Base-by-base conservation (phyloP, 73 alveolate species). In the Paramecium bursaria region DNA sequence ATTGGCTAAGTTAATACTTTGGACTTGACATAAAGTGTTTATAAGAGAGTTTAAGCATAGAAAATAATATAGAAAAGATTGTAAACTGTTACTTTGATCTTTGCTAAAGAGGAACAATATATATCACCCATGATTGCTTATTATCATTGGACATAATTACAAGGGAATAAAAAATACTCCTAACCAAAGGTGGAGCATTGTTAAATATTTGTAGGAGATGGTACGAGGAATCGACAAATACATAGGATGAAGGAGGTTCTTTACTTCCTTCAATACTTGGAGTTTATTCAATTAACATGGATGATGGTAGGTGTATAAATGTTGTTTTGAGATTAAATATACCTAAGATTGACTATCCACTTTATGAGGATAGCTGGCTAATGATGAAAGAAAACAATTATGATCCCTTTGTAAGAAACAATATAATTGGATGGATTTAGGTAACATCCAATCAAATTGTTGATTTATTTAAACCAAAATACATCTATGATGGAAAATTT, bases 121-220 rank as follows among this genome's bases (percentile, higher is more conserved):
- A 25, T 31, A 25, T 67, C 11, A 67, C 82, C 9, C 33, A 67
- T 67, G 82, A 67, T 15, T 15, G 44, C 44, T 67, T 39, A 11
- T 67, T 33, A 39, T 4, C 82, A 0, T 39, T 67, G 3, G 82
- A 67, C 19, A 31, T 67, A 0, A 67, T 67, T 67, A 25, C 60
- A 1, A 67, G 44, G 44, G 17, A 67, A 42, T 47, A 67, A 7
- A 67, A 67, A 35, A 4, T 33, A 42, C 33, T 67, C 13, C 27
- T 67, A 42, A 35, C 82, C 15, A 67, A 67, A 26, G 82, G 82
- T 2, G 82, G 82, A 67, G 82, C 47, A 1, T 42, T 67, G 13
- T 39, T 67, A 57, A 67, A 67, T 42, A 35, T 67, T 5, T 67
- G 60, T 67, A 67, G 44, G 21, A 44, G 82, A 13, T 67, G 35